Percentiles rank a stretch among this genome's conserved stretches.
Evolutionary conservation across 257 asterid species (phyloP).

Genomic region (Solanum rostratum): DNA sequence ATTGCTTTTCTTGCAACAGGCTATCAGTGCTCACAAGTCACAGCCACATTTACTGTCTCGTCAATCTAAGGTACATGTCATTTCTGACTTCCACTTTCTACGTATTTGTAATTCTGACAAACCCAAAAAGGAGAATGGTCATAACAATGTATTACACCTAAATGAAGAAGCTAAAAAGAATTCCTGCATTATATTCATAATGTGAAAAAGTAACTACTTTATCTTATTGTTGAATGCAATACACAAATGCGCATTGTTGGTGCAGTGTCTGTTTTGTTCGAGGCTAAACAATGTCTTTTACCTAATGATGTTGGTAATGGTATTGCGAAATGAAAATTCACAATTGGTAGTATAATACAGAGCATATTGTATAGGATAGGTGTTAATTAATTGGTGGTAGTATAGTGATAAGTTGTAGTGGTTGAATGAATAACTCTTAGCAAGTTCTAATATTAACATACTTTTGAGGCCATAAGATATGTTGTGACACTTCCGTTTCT

Average conservation of each 20-base stretch:
- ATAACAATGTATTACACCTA: background rate
- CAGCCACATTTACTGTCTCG: background rate
- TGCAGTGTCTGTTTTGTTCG: too few species aligned
- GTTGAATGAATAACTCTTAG: background rate
- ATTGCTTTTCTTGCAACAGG: background rate
- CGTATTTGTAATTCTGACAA: background rate
- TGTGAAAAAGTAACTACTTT: background rate
- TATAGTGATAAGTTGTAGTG: background rate
- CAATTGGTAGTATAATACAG: background rate
- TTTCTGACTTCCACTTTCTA: background rate
- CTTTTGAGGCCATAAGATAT: background rate
- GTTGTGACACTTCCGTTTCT: background rate
- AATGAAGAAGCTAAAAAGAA: background rate
- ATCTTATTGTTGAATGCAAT: background rate
- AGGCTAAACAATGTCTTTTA: too few species aligned
- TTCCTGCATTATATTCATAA: background rate
- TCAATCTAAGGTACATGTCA: background rate
- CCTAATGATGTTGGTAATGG: background rate
- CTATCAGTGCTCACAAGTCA: background rate
- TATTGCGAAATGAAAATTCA: background rate
- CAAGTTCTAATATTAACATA: too few species aligned
- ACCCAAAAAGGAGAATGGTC: background rate
- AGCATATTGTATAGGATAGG: background rate
- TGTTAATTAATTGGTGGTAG: background rate
- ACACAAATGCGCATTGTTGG: too few species aligned